These are phyloP conservation scores for Sechiopsis laciniata DNA, from an alignment of 306 rosid genomes.

Conservation along the genomic window DNA sequence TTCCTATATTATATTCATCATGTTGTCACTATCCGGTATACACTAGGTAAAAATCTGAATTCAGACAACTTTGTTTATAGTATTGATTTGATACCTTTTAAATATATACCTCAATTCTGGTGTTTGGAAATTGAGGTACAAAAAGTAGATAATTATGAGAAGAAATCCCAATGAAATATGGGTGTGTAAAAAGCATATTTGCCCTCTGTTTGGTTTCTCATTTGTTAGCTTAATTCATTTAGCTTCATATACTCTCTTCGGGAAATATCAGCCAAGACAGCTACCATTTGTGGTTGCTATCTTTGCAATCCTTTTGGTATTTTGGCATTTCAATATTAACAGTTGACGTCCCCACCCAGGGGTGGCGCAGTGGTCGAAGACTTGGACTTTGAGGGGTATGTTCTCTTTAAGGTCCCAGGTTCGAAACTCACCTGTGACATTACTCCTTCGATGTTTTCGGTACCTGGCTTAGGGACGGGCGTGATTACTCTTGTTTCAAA, in stretches of 20 bases:
- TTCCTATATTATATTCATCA: background rate
- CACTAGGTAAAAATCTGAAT: background rate
- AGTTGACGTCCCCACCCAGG: too few relatives aligned
- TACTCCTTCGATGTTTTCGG: too few relatives aligned
- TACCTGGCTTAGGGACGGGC: too few relatives aligned
- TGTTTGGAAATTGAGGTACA: background rate
- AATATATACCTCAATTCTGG: background rate
- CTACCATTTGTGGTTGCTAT: background rate
- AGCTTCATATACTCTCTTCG: background rate
- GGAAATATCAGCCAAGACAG: background rate
- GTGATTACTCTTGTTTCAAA: too few relatives aligned
- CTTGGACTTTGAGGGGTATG: too few relatives aligned
- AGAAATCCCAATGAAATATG: background rate
- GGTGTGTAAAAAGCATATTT: background rate
- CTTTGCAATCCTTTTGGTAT: background rate
- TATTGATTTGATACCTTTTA: background rate
- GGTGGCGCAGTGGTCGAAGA: too few relatives aligned
- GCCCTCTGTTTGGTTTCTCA: background rate
- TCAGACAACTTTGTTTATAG: background rate
- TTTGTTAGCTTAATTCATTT: background rate
- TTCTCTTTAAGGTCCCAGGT: too few relatives aligned
- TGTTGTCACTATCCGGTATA: background rate
- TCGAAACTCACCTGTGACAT: too few relatives aligned
- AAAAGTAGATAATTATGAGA: background rate
- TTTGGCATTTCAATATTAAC: background rate